phyloP scores from a whole-genome alignment of 495 filamentous ascomycete species.

The Geopyxis carbonaria region DNA sequence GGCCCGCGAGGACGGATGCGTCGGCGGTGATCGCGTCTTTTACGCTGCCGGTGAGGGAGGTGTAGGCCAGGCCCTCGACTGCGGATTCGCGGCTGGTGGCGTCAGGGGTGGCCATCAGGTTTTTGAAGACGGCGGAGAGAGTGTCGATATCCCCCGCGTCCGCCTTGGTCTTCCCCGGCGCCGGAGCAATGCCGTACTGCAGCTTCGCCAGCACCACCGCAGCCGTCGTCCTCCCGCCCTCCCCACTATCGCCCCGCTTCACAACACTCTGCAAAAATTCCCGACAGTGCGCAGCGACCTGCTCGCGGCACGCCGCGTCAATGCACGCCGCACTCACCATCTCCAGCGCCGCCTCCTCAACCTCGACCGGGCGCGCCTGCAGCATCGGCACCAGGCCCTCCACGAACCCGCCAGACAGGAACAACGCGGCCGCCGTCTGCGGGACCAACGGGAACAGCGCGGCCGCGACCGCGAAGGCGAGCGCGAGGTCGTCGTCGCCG shows the following conservation, averaged over 20 bases:
- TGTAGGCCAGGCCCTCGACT: slow-evolving; percentile 85
- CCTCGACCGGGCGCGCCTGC: slow-evolving; percentile 28
- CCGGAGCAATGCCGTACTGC: no score
- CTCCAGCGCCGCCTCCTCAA: slow-evolving; percentile 68
- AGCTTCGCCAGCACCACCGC: slow-evolving; percentile 76
- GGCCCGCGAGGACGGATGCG: slow-evolving; percentile 41
- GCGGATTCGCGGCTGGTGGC: slow-evolving; percentile 40
- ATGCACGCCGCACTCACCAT: slow-evolving; percentile 83
- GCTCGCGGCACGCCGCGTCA: slow-evolving; percentile 56
- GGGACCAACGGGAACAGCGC: slow-evolving; percentile 73
- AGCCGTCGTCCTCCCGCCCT: slow-evolving; percentile 43
- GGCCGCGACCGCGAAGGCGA: slow-evolving; percentile 77
- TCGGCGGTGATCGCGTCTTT: slow-evolving; percentile 65
- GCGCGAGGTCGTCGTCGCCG: slow-evolving; percentile 41
- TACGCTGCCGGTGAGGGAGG: slow-evolving; percentile 61
- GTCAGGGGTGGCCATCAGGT: slow-evolving; percentile 48
- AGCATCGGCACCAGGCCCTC: slow-evolving; percentile 19
- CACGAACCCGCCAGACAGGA: slow-evolving; percentile 72
- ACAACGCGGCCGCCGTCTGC: slow-evolving; percentile 49
- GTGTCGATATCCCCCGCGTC: slow-evolving; percentile 45
- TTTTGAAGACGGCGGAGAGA: slow-evolving; percentile 60
- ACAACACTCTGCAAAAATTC: slow-evolving; percentile 70
- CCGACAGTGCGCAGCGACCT: slow-evolving; percentile 59
- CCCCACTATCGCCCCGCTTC: slow-evolving; percentile 27
- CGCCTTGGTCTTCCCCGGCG: slow-evolving; percentile 24